These are phyloP conservation scores for Gymnopilus junonius DNA, from an alignment of 768 basidiomycete species.

Conservation along the genomic window DNA sequence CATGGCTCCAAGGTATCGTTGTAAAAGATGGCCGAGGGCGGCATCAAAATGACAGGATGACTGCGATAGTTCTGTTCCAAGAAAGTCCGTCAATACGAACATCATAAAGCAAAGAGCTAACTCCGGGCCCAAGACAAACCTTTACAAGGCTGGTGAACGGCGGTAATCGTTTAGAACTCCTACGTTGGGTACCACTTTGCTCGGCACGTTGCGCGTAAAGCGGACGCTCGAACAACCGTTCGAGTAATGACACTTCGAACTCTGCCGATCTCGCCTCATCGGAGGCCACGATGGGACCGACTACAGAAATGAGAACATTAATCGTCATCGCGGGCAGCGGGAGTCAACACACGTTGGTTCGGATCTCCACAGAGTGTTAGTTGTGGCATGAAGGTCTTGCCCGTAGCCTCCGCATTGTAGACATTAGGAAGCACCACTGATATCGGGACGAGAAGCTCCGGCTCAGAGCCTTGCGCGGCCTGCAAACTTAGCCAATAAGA, in stretches of 20 bases:
- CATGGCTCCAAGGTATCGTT: slow-evolving; percentile 50
- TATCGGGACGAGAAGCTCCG: slow-evolving; percentile 53
- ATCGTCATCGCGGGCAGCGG: neutral
- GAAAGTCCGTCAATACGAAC: neutral
- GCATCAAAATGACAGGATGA: slow-evolving; percentile 58
- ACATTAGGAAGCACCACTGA: slow-evolving; percentile 44
- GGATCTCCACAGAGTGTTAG: slow-evolving; percentile 56
- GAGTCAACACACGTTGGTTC: slow-evolving; percentile 44
- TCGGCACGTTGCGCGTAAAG: slow-evolving; percentile 35
- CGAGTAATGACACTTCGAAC: slow-evolving; percentile 52
- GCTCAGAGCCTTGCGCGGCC: slow-evolving; percentile 59
- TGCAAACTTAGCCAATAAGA: slow-evolving; percentile 17
- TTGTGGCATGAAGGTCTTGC: slow-evolving; percentile 39
- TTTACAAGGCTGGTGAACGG: slow-evolving; percentile 50
- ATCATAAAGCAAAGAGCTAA: neutral
- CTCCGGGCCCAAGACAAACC: slow-evolving; percentile 29
- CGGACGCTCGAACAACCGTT: slow-evolving; percentile 48
- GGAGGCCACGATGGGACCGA: slow-evolving; percentile 52
- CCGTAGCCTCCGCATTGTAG: slow-evolving; percentile 10
- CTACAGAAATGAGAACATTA: slow-evolving; percentile 27
- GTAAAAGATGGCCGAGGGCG: slow-evolving; percentile 58
- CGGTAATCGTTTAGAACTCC: slow-evolving; percentile 19
- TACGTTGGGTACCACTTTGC: slow-evolving; percentile 1
- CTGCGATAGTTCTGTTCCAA: slow-evolving; percentile 48
- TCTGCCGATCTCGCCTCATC: slow-evolving; percentile 47